Base-by-base conservation (phyloP, 768 basidiomycete species). In the Cyclocybe aegerita region DNA sequence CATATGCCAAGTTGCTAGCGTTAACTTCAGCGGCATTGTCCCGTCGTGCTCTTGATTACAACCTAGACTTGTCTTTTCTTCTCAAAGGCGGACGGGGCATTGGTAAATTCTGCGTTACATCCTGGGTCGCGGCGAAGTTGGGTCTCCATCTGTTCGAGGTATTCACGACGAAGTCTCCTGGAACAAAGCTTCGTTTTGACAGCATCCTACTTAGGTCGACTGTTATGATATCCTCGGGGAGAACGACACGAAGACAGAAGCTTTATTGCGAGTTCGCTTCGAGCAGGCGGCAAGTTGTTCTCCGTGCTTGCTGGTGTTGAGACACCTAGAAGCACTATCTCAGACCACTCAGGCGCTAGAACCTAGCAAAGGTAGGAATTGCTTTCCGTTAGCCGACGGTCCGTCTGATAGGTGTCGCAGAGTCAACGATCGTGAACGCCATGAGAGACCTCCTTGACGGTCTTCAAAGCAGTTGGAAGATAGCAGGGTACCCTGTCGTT, bases 171-270 rank as follows among this genome's bases (percentile, higher is more conserved):
- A 23, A 23, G 23, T 23, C 23, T 5, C 23, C 23, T 23, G 4
- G 23, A 23, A 23, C 23, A 5, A 23, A 23, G 23, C 3, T 23
- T 23, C 23, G 23, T 41, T 47, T 32, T 45, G 39, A 35, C 44
- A 35, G 39, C 38, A 30, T 36, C 1, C 42, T 43, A 17, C 38
- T 38, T 53, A 98, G 94, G 75, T 96, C 39, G 85, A 97, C 54
- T 95, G 93, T 63, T 98, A 83, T 63, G 82, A 91, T 47, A 60
- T 94, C 4, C 60, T 94, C 6, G 88, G 86, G 2, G 95, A 98
- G 43, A 86, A 78, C 38, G 82, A 86, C 39, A 70, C 73, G 2
- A 86, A 87, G 57, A 90, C 90, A 0, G 88, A 91, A 60, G 90
- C 80, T 1, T 78, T 76, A 2, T 70, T 98, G 0, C 77, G 78